Base-by-base conservation (phyloP, 441 rosid genomes). In the Mallotus repandus region DNA sequence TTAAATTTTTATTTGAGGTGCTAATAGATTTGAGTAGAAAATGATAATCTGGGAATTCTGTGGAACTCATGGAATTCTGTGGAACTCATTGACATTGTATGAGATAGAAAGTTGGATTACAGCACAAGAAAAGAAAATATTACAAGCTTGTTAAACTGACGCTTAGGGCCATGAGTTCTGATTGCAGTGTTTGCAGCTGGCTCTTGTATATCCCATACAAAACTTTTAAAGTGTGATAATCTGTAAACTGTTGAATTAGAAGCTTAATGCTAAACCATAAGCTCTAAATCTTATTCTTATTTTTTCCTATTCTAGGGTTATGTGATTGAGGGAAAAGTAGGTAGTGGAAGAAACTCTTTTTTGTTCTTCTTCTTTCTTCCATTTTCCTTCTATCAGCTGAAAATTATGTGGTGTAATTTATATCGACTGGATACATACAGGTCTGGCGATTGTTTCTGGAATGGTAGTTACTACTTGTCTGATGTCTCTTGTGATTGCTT, bases 391-490 rank as follows among this genome's bases (percentile, higher is more conserved):
- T 3, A 19, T 9, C 12, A 21, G 14, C 18, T 52, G 16, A 14
- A 16, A 21, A 56, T 15, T 22, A 38, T 15, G 3, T 18, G n/a
- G 29, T 32, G 38, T 49, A 43, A 29, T 32, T 25, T 2, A 43
- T 18, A 52, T 57, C 29, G 63, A 11, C 15, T 38, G 64, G 53
- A 73, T 54, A 68, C 63, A 74, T 74, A 48, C 87, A 87, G 93
- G 87, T 52, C 73, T 85, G 82, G 87, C 93, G 11, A 76, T 89
- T 54, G 75, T 84, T 61, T 84, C 74, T 4, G 87, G 87, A 52
- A 88, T 89, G 91, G 63, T 88, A 55, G 89, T 88, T 32, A 90
- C 93, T 11, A 90, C 96, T 13, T 90, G 86, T 69, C 77, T 90
- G 74, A 90, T 86, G 93, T 88, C 91, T n/a, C 87, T 86, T 14